Percentiles rank a stretch among this genome's conserved stretches.
phyloP scores from a whole-genome alignment of 2,329 filamentous ascomycete species.

The Paecilomyces niveus region DNA sequence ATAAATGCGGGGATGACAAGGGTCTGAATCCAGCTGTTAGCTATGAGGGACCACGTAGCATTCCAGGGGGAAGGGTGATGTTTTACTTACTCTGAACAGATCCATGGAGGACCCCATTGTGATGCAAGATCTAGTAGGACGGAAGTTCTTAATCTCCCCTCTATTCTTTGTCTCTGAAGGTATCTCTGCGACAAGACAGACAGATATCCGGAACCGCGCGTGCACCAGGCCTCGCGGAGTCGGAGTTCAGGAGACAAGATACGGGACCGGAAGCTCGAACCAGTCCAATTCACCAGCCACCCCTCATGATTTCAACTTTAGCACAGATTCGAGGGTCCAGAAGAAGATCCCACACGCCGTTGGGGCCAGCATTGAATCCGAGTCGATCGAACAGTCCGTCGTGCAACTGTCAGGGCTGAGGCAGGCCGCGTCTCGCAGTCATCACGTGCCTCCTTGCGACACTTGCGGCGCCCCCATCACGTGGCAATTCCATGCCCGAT shows the following conservation, averaged over 20 bases:
- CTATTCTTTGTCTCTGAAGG: background rate
- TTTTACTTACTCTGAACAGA: background rate
- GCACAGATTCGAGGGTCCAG: background rate
- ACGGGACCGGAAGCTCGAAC: background rate
- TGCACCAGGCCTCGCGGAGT: background rate
- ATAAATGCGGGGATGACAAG: slow-evolving; percentile 64
- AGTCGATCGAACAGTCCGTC: background rate
- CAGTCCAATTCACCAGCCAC: background rate
- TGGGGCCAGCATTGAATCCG: background rate
- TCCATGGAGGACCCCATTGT: background rate
- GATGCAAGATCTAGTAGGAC: background rate
- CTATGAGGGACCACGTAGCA: slow-evolving; percentile 10
- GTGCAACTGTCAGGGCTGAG: background rate
- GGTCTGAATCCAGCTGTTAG: slow-evolving; percentile 43
- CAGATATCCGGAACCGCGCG: background rate
- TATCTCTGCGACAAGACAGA: background rate
- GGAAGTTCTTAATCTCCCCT: background rate
- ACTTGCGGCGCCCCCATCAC: background rate
- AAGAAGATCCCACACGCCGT: background rate
- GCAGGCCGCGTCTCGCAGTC: background rate
- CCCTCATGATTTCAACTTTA: background rate
- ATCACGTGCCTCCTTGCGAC: background rate
- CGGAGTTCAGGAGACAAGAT: background rate
- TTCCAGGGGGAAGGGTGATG: slow-evolving; percentile 6
- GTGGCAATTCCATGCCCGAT: background rate